phyloP scores from a whole-genome alignment of 441 rosid species.

The Gossypium laxum region DNA sequence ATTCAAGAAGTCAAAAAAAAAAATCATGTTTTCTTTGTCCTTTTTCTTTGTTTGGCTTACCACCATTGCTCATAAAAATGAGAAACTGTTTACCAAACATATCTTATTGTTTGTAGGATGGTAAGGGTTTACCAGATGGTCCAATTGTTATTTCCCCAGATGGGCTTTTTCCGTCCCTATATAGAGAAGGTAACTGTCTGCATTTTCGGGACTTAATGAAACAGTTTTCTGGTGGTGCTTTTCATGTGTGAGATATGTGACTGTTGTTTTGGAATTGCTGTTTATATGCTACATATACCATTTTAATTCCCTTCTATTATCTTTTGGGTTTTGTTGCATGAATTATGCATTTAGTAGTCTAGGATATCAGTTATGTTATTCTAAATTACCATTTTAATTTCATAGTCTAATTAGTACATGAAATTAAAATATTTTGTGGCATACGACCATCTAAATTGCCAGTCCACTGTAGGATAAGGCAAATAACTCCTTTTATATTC shows the following conservation, averaged over 20 bases:
- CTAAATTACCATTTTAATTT: too few species aligned
- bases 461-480: neutral
- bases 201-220: neutral
- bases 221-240: constrained; percentile 3
- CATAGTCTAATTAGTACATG: too few species aligned
- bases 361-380: neutral
- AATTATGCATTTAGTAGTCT: neutral
- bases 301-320: neutral
- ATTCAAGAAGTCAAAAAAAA: constrained; percentile 1
- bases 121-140: constrained; percentile 87
- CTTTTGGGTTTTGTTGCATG: neutral
- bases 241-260: neutral
- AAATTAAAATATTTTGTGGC: too few species aligned
- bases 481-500: neutral
- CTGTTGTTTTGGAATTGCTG: neutral
- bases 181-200: constrained; percentile 65
- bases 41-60: neutral
- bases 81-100: neutral
- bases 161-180: constrained; percentile 85
- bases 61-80: neutral
- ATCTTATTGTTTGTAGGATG: constrained; percentile 46
- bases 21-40: neutral
- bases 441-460: neutral
- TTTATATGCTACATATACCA: neutral
- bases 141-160: constrained; percentile 96